These are phyloP conservation scores for Pilasporangium apinafurcum DNA, from an alignment of 352 stramenopile genomes.

Conservation along the genomic window DNA sequence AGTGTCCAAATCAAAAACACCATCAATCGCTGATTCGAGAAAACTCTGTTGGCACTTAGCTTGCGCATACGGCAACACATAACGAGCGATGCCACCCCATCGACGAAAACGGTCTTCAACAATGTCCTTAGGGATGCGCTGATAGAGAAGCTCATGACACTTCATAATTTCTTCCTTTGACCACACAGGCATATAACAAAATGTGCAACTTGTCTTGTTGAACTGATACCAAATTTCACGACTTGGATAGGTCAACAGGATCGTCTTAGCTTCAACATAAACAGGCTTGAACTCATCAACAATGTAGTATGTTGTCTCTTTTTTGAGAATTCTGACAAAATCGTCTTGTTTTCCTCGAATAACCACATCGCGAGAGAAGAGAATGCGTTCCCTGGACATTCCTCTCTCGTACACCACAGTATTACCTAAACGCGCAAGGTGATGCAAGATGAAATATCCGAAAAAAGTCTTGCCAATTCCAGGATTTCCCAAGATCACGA, in stretches of 20 bases:
- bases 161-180: constrained; percentile 13
- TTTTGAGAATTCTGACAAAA: constrained; percentile 18
- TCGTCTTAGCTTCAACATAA: constrained; percentile 15
- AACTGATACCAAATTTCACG: constrained; percentile 14
- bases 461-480: constrained; percentile 23
- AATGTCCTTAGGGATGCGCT: not conserved
- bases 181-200: constrained; percentile 16
- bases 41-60: too few relatives aligned
- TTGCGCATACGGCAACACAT: constrained; percentile 9
- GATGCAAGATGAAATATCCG: constrained; percentile 14
- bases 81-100: constrained; percentile 18
- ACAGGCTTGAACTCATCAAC: constrained; percentile 18
- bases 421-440: constrained; percentile 10
- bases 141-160: constrained; percentile 12
- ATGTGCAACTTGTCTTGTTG: constrained; percentile 16
- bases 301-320: constrained; percentile 17
- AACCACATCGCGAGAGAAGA: constrained; percentile 7
- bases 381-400: not conserved
- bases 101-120: constrained; percentile 15
- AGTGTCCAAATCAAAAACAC: too few relatives aligned
- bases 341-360: constrained; percentile 11
- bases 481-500: constrained; percentile 25
- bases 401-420: constrained; percentile 22
- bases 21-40: too few relatives aligned
- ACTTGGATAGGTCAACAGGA: constrained; percentile 14